Conservation (phyloP, 768 basidiomycete genomes). For the Kwoniella dejecticola region DNA sequence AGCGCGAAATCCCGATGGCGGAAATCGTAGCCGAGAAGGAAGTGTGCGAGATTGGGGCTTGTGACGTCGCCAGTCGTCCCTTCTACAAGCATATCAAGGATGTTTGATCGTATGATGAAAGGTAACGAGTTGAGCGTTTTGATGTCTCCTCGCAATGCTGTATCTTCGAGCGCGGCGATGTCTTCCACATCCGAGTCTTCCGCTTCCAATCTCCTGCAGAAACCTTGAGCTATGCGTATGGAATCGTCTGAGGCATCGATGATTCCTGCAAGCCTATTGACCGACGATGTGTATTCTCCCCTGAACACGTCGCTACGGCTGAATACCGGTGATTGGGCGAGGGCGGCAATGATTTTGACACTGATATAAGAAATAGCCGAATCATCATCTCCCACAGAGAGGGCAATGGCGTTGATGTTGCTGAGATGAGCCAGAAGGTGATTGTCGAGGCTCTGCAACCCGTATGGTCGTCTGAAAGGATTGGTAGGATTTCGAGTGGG, state of each 20-base stretch:
- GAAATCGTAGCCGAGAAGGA: constrained; percentile 72
- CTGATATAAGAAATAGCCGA: constrained; percentile 73
- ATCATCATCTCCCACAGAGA: constrained; percentile 71
- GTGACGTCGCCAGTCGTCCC: constrained; percentile 67
- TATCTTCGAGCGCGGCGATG: constrained; percentile 54
- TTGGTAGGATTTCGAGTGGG: constrained; percentile 55
- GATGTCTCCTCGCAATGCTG: constrained; percentile 25
- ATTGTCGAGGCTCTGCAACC: constrained; percentile 43
- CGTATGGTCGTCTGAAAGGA: constrained; percentile 56
- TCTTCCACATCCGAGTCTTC: constrained; percentile 71
- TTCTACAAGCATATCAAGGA: constrained; percentile 77
- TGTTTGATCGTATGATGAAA: constrained; percentile 72
- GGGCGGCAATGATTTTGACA: constrained; percentile 70
- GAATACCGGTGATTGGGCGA: constrained; percentile 68
- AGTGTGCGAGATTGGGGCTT: constrained; percentile 84
- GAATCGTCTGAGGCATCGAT: constrained; percentile 80
- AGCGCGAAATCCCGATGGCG: constrained; percentile 62
- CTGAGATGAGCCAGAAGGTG: constrained; percentile 55
- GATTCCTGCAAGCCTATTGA: constrained; percentile 73
- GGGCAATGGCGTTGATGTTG: constrained; percentile 77
- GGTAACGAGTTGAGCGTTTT: constrained; percentile 47
- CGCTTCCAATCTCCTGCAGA: constrained; percentile 66
- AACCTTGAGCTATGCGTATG: constrained; percentile 79
- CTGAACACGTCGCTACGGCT: constrained; percentile 57
- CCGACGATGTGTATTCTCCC: constrained; percentile 51